Conservation (phyloP, 75 land plant species). For the Pinus tabuliformis region DNA sequence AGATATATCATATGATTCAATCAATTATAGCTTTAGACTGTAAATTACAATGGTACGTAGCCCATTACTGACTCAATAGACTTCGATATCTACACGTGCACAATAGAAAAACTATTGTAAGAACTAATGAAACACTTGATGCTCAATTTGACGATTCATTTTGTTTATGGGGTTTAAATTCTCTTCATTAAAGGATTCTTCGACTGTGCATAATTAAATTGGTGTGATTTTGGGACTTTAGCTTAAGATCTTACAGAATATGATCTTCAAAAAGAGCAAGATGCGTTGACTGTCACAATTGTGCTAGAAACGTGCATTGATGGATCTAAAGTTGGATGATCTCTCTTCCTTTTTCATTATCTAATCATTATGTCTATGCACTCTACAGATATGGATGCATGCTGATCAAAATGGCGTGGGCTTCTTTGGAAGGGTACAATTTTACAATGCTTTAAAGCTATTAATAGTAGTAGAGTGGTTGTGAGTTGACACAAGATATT, state of each 20-base stretch:
- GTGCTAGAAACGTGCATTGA: background rate
- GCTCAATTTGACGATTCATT: background rate
- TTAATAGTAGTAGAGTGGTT: conserved; percentile 89
- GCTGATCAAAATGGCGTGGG: conserved; percentile 69
- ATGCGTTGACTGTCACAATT: background rate
- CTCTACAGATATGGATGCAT: conserved; percentile 77
- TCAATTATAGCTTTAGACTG: too few species aligned
- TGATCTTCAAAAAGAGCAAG: background rate
- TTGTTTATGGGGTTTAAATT: background rate
- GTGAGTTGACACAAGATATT: conserved; percentile 81
- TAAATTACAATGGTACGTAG: too few species aligned
- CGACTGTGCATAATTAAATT: background rate
- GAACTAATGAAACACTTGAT: too few species aligned
- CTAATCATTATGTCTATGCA: background rate
- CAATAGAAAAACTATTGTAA: too few species aligned
- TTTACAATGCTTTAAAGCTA: conserved; percentile 85
- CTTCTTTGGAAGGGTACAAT: conserved; percentile 69
- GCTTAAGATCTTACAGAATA: background rate
- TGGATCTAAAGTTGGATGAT: background rate
- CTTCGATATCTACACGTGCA: background rate
- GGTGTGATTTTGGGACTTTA: background rate
- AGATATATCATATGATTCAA: background rate
- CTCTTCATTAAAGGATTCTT: background rate
- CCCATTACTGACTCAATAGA: background rate
- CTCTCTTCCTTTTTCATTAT: background rate